Evolutionary conservation across 78 protist genomes (phyloP), one percentile per base, ranked within the genome.

Genomic region (Chrysochromulina parva): DNA sequence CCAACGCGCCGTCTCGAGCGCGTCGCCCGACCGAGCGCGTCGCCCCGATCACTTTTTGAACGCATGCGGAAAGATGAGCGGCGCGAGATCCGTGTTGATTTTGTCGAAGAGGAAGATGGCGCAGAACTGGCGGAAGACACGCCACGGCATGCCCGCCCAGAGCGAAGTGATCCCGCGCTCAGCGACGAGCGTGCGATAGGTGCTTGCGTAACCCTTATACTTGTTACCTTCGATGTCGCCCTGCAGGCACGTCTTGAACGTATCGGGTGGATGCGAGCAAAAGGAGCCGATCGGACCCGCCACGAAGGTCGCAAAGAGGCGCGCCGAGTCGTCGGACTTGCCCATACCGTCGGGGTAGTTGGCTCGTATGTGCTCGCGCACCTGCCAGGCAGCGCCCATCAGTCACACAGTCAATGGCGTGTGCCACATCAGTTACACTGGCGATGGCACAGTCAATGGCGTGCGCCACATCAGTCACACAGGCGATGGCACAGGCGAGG

Each of bases 211-310:
- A 11, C 82, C 82, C 55, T 53, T 74, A 65, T 24, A 89, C 14
- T 0, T 3, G 50, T 6, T 13, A 11, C 50, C 66, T 28, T 81
- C 74, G 48, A 90, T 28, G 54, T 90, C 93, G 81, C 93, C 93
- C 55, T 90, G 93, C 93, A 90, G 54, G 57, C 93, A 90, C 26
- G 93, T 90, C 78, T 90, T 90, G 86, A 90, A 10, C 53, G 93
- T 90, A 48, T 90, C 93, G 26, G 84, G 73, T 16, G 93, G 93
- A 17, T 90, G 93, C 54, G 90, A 62, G 22, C 38, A 24, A 2
- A 66, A 48, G n/a, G 90, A 3, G 47, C 84, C 24, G 16, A 90
- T 14, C 20, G 82, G 82, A 11, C 82, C 82, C 16, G 82, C 82
- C 7, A 74, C 17, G n/a, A 74, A 16, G 53, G 82, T 16, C 57